These are phyloP conservation scores for Macaranga tanarius DNA, from an alignment of 441 rosid species.

Conservation along the genomic window DNA sequence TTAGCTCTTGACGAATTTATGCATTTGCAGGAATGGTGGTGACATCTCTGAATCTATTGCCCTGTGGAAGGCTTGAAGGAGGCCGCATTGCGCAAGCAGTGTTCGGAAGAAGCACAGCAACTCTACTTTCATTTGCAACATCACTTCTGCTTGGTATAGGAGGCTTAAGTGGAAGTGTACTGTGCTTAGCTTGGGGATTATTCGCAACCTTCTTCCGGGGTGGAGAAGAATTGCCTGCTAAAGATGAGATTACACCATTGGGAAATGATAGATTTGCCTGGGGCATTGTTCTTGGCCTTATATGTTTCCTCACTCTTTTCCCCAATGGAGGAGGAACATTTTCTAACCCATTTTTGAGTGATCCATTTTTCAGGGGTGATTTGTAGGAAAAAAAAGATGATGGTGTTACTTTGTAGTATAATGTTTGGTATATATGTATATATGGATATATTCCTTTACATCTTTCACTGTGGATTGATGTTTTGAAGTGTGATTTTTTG, in stretches of 20 bases:
- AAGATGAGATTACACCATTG: conserved; percentile 76
- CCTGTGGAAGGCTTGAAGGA: conserved; percentile 93
- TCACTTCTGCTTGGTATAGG: conserved; percentile 74
- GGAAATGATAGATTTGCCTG: conserved; percentile 75
- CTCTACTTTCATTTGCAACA: conserved; percentile 66
- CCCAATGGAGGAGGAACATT: conserved; percentile 91
- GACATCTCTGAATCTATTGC: conserved; percentile 80
- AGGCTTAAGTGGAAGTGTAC: conserved; percentile 83
- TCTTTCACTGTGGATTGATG: not conserved
- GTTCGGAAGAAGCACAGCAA: conserved; percentile 79
- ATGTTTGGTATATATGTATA: not conserved
- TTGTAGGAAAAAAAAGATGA: conserved; percentile 25
- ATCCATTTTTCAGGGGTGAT: conserved; percentile 70
- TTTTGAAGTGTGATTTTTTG: too few species aligned
- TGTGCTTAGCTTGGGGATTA: conserved; percentile 84
- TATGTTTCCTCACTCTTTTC: conserved; percentile 86
- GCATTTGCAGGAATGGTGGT: conserved; percentile 77
- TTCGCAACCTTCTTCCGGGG: conserved; percentile 89
- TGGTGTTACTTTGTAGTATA: too few species aligned
- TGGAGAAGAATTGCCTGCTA: conserved; percentile 82
- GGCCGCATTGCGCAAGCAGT: conserved; percentile 88
- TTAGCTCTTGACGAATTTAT: not conserved
- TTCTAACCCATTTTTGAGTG: conserved; percentile 67
- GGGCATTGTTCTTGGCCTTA: conserved; percentile 75
- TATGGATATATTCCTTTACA: not conserved